These are phyloP conservation scores for Penicillium argentinense DNA, from an alignment of 495 filamentous ascomycete species.

Conservation along the genomic window DNA sequence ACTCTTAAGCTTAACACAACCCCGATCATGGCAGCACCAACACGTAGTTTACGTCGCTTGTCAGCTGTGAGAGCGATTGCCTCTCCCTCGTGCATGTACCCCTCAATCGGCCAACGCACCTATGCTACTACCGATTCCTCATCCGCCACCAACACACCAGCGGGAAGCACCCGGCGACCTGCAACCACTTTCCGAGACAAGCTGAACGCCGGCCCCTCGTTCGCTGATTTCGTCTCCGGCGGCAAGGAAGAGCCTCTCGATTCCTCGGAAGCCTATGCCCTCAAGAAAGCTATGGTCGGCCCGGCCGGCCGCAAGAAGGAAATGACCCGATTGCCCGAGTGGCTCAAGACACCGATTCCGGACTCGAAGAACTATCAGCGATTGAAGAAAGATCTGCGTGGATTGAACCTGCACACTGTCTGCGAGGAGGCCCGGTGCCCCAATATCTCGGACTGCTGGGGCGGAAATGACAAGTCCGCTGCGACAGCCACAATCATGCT, in stretches of 20 bases:
- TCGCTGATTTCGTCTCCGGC: conserved; percentile 75
- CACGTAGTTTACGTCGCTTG: conserved; percentile 37
- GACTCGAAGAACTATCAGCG: conserved; percentile 83
- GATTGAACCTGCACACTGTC: conserved; percentile 88
- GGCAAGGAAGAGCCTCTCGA: conserved; percentile 57
- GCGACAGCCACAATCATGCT: conserved; percentile 99
- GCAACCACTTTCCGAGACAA: conserved; percentile 76
- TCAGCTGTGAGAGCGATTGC: conserved; percentile 29
- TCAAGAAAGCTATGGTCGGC: conserved; percentile 78
- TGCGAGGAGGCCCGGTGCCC: conserved; percentile 97
- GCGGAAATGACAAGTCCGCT: conserved; percentile 78
- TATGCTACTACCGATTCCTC: conserved; percentile 46
- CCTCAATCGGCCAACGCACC: conserved; percentile 26
- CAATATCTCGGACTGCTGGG: conserved; percentile 98
- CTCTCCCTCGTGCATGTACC: conserved; percentile 11
- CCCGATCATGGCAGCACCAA: conserved; percentile 38
- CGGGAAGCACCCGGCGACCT: conserved; percentile 34
- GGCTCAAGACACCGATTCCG: conserved; percentile 96
- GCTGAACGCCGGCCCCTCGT: conserved; percentile 77
- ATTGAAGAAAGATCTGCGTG: conserved; percentile 89
- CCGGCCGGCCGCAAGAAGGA: conserved; percentile 75
- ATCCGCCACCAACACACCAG: conserved; percentile 32
- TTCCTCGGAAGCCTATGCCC: conserved; percentile 54
- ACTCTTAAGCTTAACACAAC: conserved; percentile 15
- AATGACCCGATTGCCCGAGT: conserved; percentile 87